Base-by-base conservation (phyloP, 108 stramenopile genomes). In the Pseudonitzschia pungens region DNA sequence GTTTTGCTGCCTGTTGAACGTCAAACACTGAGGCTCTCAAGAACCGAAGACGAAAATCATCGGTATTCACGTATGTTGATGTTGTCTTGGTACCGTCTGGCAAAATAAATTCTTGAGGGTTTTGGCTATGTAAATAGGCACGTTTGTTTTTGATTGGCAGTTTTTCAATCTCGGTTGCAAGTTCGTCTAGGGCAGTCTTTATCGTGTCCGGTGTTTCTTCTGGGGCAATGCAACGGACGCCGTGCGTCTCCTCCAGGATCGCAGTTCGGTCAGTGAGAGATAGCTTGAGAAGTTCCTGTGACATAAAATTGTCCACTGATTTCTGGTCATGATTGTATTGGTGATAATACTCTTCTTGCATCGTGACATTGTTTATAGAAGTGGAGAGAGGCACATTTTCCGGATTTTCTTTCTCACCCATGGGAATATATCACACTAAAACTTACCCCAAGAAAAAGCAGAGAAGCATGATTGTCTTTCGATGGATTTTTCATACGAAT, bases 21-120 rank as follows among this genome's bases (percentile, higher is more conserved):
- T 79, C 69, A 42, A 84, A 84, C 14, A 52, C 27, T 52, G 79
- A 77, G 48, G 53, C 62, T 18, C 84, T 59, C 14, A 84, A 52
- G 69, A 82, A 84, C 74, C 77, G 64, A 4, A 84, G 54, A 9
- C 78, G 77, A 69, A 81, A 78, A 16, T 75, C 10, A 79, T 81
- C 78, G 77, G 62, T 79, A 78, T 22, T 75, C 10, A 79, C 84
- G 22, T 12, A 22, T 16, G 22, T 76, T 22, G 54, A 24, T 10
- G 54, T 26, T 11, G 54, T 2, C 24, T 11, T 10, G 45, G 45
- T 14, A 2, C 45, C 18, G 57, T 27, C 36, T 5, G 36, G 36
- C 36, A 36, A 36, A 36, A 36, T 36, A 6, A 5, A 36, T 36
- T 36, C 36, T 36, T 36, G 36, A 5, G 36, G 6, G 16, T 55